phyloP scores from a whole-genome alignment of 2,329 filamentous ascomycete genomes.

The Colletotrichum chrysophilum region DNA sequence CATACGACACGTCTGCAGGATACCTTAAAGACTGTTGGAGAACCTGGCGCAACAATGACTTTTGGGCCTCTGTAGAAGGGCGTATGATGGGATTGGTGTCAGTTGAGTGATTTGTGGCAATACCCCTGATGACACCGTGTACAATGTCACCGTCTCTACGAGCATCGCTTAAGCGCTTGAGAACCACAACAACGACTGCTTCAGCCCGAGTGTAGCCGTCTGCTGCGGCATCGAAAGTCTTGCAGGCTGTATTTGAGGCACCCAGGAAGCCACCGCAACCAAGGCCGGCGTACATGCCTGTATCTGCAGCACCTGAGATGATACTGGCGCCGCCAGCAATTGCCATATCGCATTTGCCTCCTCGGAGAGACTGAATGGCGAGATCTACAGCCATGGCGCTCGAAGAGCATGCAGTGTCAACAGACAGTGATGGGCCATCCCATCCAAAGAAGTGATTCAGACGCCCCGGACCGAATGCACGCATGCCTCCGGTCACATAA shows the following conservation, averaged over 20 bases:
- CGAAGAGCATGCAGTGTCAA: slow-evolving; percentile 45
- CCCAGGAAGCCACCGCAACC: background rate
- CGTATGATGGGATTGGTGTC: background rate
- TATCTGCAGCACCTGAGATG: background rate
- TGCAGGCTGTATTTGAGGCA: background rate
- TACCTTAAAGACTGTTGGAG: background rate
- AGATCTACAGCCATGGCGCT: slow-evolving; percentile 28
- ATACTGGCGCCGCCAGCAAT: background rate
- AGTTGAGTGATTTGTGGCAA: background rate
- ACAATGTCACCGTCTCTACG: background rate
- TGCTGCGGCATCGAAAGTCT: background rate
- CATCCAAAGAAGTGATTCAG: slow-evolving; percentile 43
- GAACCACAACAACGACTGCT: background rate
- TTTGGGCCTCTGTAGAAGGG: background rate
- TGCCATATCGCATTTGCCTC: background rate
- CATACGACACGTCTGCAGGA: background rate
- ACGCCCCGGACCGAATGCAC: slow-evolving; percentile 35
- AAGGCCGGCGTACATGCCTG: background rate
- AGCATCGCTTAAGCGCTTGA: background rate
- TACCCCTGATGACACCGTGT: background rate
- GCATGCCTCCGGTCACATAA: slow-evolving; percentile 37
- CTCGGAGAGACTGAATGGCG: background rate
- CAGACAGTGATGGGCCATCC: slow-evolving; percentile 38
- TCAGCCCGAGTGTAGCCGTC: background rate
- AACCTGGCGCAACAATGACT: background rate